Percentiles rank a stretch among this genome's conserved stretches.
These are phyloP conservation scores for Alternaria postmessia DNA, from an alignment of 2,329 filamentous ascomycete species.

Conservation along the genomic window DNA sequence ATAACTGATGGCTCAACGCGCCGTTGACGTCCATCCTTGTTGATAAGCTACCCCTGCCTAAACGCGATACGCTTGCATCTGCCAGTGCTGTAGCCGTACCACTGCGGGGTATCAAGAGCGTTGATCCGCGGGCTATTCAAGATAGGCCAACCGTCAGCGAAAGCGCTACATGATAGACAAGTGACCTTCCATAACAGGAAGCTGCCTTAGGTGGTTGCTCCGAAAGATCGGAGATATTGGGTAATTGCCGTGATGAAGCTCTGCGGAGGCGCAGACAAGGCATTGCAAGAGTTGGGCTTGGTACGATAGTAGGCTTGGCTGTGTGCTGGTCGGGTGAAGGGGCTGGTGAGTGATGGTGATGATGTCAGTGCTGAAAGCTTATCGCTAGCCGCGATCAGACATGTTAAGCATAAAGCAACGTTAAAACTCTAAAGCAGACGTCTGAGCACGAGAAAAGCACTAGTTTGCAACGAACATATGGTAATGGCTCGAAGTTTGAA, in stretches of 20 bases:
- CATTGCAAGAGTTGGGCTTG: slow-evolving; percentile 5
- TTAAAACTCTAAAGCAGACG: slow-evolving; percentile 22
- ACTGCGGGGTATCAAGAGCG: slow-evolving; percentile 22
- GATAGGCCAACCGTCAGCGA: slow-evolving; percentile 18
- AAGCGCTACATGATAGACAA: slow-evolving; percentile 23
- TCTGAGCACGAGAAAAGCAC: not conserved
- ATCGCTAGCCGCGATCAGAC: slow-evolving; percentile 9
- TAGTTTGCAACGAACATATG: not conserved
- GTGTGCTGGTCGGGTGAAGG: not conserved
- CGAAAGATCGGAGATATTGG: slow-evolving; percentile 4
- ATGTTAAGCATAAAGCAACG: slow-evolving; percentile 28
- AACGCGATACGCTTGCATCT: slow-evolving; percentile 12
- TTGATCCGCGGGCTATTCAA: slow-evolving; percentile 19
- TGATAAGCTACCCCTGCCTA: slow-evolving; percentile 27
- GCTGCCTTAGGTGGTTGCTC: slow-evolving; percentile 17
- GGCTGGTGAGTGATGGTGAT: not conserved
- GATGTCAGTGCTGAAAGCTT: slow-evolving; percentile 21
- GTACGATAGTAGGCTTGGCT: not conserved
- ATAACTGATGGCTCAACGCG: slow-evolving; percentile 15
- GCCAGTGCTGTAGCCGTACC: slow-evolving; percentile 14
- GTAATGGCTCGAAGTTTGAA: not conserved
- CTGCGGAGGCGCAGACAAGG: slow-evolving; percentile 1
- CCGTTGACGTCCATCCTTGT: slow-evolving; percentile 17
- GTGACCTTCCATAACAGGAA: slow-evolving; percentile 30
- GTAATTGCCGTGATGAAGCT: not conserved